Evolutionary conservation across 345 rosid species (phyloP).

Genomic region (Jatropha curcas): DNA sequence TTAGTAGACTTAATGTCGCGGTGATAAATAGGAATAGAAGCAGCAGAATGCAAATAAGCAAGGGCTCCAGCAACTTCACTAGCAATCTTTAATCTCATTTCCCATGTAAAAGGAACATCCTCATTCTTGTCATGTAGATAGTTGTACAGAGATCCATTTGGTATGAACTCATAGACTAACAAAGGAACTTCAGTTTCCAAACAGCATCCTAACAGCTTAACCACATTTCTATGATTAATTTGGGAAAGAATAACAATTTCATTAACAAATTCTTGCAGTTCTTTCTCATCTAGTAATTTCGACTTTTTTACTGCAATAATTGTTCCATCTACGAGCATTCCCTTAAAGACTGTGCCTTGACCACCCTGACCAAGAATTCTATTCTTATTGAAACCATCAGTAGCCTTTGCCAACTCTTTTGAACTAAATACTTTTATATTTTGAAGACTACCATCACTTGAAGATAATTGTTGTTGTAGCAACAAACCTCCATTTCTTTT

Average conservation of each 20-base stretch:
- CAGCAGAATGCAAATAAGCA: background rate
- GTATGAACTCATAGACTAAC: background rate
- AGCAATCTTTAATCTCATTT: background rate
- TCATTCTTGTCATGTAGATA: background rate
- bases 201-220: background rate
- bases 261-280: background rate
- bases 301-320: background rate
- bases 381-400: background rate
- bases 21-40: background rate
- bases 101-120: background rate
- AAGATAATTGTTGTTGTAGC: background rate
- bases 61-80: background rate
- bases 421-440: background rate
- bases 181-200: background rate
- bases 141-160: background rate
- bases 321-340: constrained; percentile 1
- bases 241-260: background rate
- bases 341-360: background rate
- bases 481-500: background rate
- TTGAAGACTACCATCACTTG: background rate
- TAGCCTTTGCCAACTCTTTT: background rate
- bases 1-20: constrained; percentile 4
- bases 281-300: background rate
- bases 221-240: background rate
- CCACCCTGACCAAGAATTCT: background rate